phyloP scores from a whole-genome alignment of 495 filamentous ascomycete species.

The Parathielavia hyrcaniae region DNA sequence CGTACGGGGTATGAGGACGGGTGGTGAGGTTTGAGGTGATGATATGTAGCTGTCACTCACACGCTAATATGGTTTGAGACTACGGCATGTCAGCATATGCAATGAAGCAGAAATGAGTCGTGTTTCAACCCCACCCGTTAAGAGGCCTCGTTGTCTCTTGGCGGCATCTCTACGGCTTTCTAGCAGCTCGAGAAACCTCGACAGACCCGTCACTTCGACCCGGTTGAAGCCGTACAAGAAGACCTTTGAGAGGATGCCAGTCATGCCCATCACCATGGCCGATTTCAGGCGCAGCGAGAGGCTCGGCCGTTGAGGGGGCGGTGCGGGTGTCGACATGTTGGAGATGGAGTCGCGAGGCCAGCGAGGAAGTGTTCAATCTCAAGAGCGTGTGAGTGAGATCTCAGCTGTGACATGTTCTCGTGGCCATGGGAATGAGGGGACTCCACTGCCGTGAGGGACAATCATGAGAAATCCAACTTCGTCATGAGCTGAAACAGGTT shows the following conservation, averaged over 20 bases:
- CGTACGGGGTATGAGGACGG: background rate
- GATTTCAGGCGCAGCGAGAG: conserved; percentile 51
- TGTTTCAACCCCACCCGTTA: conserved; percentile 60
- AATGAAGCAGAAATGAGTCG: background rate
- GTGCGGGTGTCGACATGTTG: conserved; percentile 14
- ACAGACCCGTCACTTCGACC: conserved; percentile 62
- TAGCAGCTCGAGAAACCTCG: conserved; percentile 66
- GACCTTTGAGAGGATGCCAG: conserved; percentile 36
- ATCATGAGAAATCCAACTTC: background rate
- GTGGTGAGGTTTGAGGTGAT: background rate
- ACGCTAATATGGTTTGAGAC: conserved; percentile 95
- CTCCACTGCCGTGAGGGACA: background rate
- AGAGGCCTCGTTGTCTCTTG: conserved; percentile 64
- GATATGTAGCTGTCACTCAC: conserved; percentile 54
- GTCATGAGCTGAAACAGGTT: background rate
- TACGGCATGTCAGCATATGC: conserved; percentile 34
- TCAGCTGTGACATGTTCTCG: conserved; percentile 4
- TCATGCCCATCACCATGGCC: conserved; percentile 49
- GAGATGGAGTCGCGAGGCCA: background rate
- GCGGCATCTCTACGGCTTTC: conserved; percentile 65
- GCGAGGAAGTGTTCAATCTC: background rate
- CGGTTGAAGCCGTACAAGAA: conserved; percentile 49
- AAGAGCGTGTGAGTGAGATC: background rate
- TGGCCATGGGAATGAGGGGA: background rate
- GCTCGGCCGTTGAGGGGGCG: conserved; percentile 35